These are phyloP conservation scores for Phycomyces nitens DNA, from an alignment of 192 early-diverging fungal genomes.

Conservation along the genomic window DNA sequence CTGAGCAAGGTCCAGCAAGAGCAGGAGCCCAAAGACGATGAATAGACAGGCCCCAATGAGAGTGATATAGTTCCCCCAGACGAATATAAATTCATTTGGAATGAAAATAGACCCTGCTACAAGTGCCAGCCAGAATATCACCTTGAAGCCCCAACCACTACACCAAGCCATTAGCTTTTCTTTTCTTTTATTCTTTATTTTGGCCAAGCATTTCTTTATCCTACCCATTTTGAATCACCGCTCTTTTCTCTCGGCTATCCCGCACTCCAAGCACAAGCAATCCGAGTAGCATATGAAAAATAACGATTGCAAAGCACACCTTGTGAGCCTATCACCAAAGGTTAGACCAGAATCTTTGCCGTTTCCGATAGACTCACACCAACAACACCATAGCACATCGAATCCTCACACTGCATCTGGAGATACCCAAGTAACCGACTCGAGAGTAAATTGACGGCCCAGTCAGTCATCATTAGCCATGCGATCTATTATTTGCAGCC, in stretches of 20 bases:
- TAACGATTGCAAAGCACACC: constrained; percentile 80
- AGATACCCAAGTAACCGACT: constrained; percentile 81
- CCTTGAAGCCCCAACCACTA: constrained; percentile 67
- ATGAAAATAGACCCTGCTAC: constrained; percentile 81
- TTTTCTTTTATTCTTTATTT: neutral
- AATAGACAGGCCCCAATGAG: constrained; percentile 85
- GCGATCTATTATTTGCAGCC: constrained; percentile 50
- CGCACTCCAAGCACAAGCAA: constrained; percentile 64
- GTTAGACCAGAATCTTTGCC: too few species aligned
- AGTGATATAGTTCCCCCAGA: constrained; percentile 79
- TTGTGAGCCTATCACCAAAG: constrained; percentile 63
- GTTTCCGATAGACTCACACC: constrained; percentile 51
- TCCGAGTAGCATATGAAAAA: constrained; percentile 64
- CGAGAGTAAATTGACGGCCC: constrained; percentile 79
- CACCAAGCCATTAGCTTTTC: neutral
- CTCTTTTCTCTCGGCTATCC: constrained; percentile 71
- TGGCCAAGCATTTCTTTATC: neutral
- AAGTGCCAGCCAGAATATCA: constrained; percentile 69
- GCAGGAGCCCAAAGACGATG: constrained; percentile 88
- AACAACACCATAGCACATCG: constrained; percentile 82
- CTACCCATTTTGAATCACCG: constrained; percentile 88
- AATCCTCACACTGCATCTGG: constrained; percentile 75
- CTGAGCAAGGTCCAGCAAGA: constrained; percentile 95
- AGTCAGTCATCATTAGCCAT: constrained; percentile 82
- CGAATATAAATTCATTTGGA: constrained; percentile 87